Percentiles rank a stretch among this genome's conserved stretches.
These are phyloP conservation scores for Fusarium siculi DNA, from an alignment of 2,329 filamentous ascomycete genomes.

Conservation along the genomic window DNA sequence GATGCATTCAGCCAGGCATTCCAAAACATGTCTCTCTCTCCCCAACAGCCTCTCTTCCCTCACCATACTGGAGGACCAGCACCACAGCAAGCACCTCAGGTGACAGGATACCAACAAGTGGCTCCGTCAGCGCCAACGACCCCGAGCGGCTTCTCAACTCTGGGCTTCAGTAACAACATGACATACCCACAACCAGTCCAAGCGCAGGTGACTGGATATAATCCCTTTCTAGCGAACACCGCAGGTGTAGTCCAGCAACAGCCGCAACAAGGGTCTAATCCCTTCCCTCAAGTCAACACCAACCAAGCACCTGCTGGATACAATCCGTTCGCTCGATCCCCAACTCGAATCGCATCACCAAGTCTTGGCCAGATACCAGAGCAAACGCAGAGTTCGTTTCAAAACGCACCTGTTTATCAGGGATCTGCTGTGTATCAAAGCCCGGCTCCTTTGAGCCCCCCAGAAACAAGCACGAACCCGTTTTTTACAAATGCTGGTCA, in stretches of 20 bases:
- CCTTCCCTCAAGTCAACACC: constrained; percentile 54
- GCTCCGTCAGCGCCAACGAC: constrained; percentile 56
- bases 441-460: constrained; percentile 39
- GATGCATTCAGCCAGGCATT: constrained; percentile 73
- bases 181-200: constrained; percentile 56
- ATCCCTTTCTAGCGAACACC: constrained; percentile 61
- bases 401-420: constrained; percentile 46
- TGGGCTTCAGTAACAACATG: constrained; percentile 56
- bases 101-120: constrained; percentile 57
- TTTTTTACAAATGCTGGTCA: constrained; percentile 50
- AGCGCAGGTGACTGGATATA: constrained; percentile 57
- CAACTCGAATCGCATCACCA: constrained; percentile 62
- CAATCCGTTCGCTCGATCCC: constrained; percentile 63
- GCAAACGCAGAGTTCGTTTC: constrained; percentile 59
- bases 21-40: constrained; percentile 76
- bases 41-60: constrained; percentile 73
- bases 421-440: constrained; percentile 49
- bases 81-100: constrained; percentile 53
- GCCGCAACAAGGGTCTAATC: constrained; percentile 46
- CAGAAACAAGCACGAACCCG: constrained; percentile 49
- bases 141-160: constrained; percentile 53
- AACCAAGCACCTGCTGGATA: constrained; percentile 49
- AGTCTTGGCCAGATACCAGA: constrained; percentile 64
- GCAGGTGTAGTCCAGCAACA: constrained; percentile 48
- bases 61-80: constrained; percentile 76